These are phyloP conservation scores for Podospora bellae-mahoneyi DNA, from an alignment of 495 filamentous ascomycete genomes.

Conservation along the genomic window DNA sequence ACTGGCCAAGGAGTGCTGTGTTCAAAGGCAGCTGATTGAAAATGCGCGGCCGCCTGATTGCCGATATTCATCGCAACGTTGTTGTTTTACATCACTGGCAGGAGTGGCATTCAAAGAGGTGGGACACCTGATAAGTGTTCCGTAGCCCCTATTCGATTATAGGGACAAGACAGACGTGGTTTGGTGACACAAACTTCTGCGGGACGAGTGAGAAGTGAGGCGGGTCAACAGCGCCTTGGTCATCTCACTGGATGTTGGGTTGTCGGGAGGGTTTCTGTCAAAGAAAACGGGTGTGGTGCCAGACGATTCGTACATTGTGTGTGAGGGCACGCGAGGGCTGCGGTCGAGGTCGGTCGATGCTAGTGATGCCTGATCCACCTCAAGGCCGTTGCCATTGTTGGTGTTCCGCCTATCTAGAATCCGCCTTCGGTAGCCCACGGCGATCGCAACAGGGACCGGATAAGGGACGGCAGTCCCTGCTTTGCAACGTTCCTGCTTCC, in stretches of 20 bases:
- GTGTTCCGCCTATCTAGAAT: not conserved
- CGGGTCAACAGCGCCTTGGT: not conserved
- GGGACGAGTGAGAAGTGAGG: not conserved
- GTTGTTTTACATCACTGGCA: not conserved
- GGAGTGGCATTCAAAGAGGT: not conserved
- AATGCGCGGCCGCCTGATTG: not conserved
- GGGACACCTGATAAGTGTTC: not conserved
- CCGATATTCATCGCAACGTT: not conserved
- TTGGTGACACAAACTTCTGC: not conserved
- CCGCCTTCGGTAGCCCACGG: not conserved
- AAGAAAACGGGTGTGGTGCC: not conserved
- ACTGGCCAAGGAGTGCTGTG: not conserved
- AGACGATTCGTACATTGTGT: not conserved
- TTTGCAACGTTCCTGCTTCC: conserved; percentile 6
- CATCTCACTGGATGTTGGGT: conserved; percentile 3
- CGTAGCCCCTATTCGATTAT: not conserved
- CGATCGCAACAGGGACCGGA: conserved; percentile 4
- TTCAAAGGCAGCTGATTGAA: conserved; percentile 7
- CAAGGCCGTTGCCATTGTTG: not conserved
- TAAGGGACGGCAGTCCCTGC: not conserved
- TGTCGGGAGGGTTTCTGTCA: not conserved
- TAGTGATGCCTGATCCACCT: not conserved
- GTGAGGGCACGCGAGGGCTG: not conserved
- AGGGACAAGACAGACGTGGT: not conserved
- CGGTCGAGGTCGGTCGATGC: conserved; percentile 1